Conservation (phyloP, 305 asterid species). For the Fraxinus greggii region DNA sequence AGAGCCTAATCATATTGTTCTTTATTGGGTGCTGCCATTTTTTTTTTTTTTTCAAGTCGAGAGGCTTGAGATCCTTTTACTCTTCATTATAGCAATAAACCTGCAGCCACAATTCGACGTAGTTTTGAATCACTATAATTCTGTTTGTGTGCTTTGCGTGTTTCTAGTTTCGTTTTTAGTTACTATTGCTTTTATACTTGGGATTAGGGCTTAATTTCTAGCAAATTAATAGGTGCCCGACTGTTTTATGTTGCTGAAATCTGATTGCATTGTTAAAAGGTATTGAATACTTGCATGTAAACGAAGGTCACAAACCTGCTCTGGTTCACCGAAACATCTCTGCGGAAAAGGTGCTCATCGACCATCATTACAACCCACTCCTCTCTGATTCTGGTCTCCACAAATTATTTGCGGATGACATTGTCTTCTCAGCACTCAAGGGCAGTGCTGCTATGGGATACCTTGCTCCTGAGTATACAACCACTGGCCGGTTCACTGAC, state of each 20-base stretch:
- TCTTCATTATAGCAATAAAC: neutral
- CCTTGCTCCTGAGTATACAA: conserved; percentile 90
- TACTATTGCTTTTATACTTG: neutral
- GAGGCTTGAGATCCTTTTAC: neutral
- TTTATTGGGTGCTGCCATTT: neutral
- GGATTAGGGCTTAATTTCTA: neutral
- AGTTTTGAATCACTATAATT: neutral
- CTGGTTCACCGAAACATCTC: conserved; percentile 84
- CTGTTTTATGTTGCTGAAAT: neutral
- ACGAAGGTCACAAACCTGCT: conserved; percentile 46
- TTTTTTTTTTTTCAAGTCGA: neutral
- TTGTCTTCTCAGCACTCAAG: conserved; percentile 79
- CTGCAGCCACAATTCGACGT: neutral
- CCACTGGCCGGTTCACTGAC: conserved; percentile 85
- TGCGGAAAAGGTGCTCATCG: conserved; percentile 86
- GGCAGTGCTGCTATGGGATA: conserved; percentile 98
- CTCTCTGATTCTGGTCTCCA: conserved; percentile 83
- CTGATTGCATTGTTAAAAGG: conserved; percentile 38
- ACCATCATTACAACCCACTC: conserved; percentile 69
- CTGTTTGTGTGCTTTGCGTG: neutral
- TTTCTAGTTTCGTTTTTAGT: neutral
- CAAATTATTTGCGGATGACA: conserved; percentile 82
- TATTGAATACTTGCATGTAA: conserved; percentile 74
- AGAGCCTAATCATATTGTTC: neutral
- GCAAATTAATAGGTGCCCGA: neutral